phyloP scores from a whole-genome alignment of 2,329 filamentous ascomycete genomes.

The Laburnicola sp. region DNA sequence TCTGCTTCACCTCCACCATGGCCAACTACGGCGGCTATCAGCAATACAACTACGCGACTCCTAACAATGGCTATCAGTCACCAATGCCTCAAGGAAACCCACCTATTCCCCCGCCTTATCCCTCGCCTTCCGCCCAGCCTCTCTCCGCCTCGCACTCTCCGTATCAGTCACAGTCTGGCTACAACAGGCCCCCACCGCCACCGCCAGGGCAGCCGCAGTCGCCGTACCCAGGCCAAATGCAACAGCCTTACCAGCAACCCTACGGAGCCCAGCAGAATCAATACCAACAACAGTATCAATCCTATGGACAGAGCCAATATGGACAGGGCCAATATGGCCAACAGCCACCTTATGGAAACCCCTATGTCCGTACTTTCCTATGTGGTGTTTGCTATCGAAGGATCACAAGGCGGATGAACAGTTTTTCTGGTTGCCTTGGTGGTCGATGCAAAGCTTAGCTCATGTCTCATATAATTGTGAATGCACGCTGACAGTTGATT shows the following conservation, averaged over 20 bases:
- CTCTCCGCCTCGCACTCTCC: constrained; percentile 44
- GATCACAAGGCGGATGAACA: neutral
- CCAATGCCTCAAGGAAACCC: constrained; percentile 27
- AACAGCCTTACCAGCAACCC: constrained; percentile 27
- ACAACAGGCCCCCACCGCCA: constrained; percentile 41
- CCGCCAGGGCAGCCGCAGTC: constrained; percentile 33
- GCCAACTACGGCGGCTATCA: constrained; percentile 38
- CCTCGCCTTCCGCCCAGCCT: constrained; percentile 40
- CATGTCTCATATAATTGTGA: neutral
- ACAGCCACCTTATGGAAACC: constrained; percentile 37
- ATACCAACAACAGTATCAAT: constrained; percentile 19
- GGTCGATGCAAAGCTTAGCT: constrained; percentile 20
- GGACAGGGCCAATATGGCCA: constrained; percentile 35
- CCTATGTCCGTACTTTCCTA: constrained; percentile 27
- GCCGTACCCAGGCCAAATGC: constrained; percentile 20
- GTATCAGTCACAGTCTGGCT: constrained; percentile 35
- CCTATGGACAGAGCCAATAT: constrained; percentile 27
- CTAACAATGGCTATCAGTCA: constrained; percentile 34
- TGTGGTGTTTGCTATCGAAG: neutral
- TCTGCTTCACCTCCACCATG: constrained; percentile 22
- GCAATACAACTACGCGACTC: constrained; percentile 27
- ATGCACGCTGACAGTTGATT: constrained; percentile 12
- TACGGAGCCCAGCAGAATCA: constrained; percentile 28
- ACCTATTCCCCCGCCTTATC: constrained; percentile 37
- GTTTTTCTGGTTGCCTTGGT: neutral